Evolutionary conservation across 805 yeast species (phyloP), one percentile per base, ranked within the genome.

Genomic region (Candida vartiovaarae): DNA sequence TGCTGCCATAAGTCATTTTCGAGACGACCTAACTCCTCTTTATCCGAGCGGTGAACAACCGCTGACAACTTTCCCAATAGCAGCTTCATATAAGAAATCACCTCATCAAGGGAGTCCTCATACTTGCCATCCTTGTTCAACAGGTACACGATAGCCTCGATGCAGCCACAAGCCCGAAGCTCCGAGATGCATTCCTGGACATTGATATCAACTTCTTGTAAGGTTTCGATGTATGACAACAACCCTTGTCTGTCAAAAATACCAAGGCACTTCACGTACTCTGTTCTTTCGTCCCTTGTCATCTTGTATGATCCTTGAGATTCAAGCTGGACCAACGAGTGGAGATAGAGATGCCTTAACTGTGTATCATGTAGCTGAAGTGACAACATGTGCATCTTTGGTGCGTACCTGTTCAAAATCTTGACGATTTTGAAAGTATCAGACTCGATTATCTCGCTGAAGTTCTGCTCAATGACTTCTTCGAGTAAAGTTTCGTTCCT

Each of bases 1-100:
- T 55, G 65, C 5, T 57, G 57, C 66, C 70, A 66, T 25, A 72
- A 51, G n/a, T 56, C 53, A 8, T 47, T 39, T 42, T 66, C 71
- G 6, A 54, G 20, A 1, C 25, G 36, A 7, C 36, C 35, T 28
- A 53, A 38, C 10, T 45, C 47, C 34, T 42, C 50, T 15, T 43
- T 43, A 25, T 55, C 45, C n/a, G 45, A 41, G 8, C 46, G 34
- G 6, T 44, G 38, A 6, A 32, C 43, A 8, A 32, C 32, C 1
- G 37, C 8, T 4, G 51, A 49, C 6, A 60, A 44, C 20, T 45
- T 43, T 8, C 53, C 47, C 7, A 50, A 44, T 3, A 53, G 32
- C n/a, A 28, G 25, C 9, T 34, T 15, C 40, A 51, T 42, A 34
- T 57, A 36, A 1, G 27, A 36, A 36, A 52, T 36, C 3, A 48